A percentile compares a stretch with the other conserved stretches of the same genome.
These are phyloP conservation scores for Aspergillus tamarii DNA, from an alignment of 2,329 filamentous ascomycete genomes.

Conservation along the genomic window DNA sequence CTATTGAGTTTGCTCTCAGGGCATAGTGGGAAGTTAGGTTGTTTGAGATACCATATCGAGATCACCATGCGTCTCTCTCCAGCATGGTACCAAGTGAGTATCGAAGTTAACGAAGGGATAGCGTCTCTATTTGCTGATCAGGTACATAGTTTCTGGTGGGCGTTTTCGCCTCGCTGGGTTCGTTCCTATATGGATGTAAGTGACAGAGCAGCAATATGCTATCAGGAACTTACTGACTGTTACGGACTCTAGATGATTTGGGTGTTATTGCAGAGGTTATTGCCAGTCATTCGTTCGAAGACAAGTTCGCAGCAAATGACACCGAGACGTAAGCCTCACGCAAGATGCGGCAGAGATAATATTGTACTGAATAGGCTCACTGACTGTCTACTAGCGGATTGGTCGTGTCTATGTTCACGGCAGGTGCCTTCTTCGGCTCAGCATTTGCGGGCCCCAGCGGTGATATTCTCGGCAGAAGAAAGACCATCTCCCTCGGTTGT, in stretches of 20 bases:
- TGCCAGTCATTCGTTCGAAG: slow-evolving; percentile 39
- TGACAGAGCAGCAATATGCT: background rate
- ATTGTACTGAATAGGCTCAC: background rate
- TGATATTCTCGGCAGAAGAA: slow-evolving; percentile 68
- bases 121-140: slow-evolving; percentile 19
- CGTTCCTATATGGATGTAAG: slow-evolving; percentile 59
- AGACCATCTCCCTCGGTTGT: slow-evolving; percentile 73
- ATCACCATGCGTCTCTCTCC: slow-evolving; percentile 57
- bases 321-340: slow-evolving; percentile 33
- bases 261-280: slow-evolving; percentile 64
- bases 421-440: slow-evolving; percentile 72
- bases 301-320: slow-evolving; percentile 34
- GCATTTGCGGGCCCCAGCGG: slow-evolving; percentile 64
- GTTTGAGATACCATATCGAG: background rate
- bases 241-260: slow-evolving; percentile 50
- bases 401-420: slow-evolving; percentile 78
- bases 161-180: slow-evolving; percentile 62
- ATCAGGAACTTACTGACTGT: slow-evolving; percentile 7
- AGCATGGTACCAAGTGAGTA: slow-evolving; percentile 59
- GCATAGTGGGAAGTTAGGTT: background rate
- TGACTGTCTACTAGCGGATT: slow-evolving; percentile 55
- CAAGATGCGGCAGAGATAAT: background rate
- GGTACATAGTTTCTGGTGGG: slow-evolving; percentile 56
- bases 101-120: background rate
- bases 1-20: slow-evolving; percentile 1